Conservation (phyloP, 495 filamentous ascomycete species). For the Staphylotrichum tortipilum region DNA sequence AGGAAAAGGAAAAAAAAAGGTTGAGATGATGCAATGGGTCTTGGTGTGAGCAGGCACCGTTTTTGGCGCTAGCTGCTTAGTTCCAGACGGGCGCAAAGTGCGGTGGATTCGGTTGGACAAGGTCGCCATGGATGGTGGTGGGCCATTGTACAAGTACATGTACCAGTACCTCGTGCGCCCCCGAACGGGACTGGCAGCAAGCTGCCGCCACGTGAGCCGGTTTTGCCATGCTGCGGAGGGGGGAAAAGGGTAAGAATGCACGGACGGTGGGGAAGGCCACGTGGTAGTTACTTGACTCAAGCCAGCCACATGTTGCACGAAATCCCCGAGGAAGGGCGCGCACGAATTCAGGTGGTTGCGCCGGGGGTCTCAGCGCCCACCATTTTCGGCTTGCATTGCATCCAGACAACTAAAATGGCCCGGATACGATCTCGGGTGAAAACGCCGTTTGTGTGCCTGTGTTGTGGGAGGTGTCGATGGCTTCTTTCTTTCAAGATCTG, state of each 20-base stretch:
- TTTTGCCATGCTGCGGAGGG: background rate
- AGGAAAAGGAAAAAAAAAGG: background rate
- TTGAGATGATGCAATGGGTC: background rate
- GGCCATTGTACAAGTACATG: too few species aligned
- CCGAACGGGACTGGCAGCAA: background rate
- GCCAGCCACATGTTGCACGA: slow-evolving; percentile 6
- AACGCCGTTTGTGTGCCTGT: too few species aligned
- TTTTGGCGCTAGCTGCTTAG: background rate
- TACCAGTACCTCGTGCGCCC: slow-evolving; percentile 4
- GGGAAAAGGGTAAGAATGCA: background rate
- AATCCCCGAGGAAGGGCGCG: background rate
- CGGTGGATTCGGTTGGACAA: background rate
- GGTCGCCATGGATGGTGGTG: too few species aligned
- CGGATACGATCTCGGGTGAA: background rate
- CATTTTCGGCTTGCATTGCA: background rate
- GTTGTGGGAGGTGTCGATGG: too few species aligned
- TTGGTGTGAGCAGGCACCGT: background rate
- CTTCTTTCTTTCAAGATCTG: too few species aligned
- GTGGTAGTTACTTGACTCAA: too few species aligned
- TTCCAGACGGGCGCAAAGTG: background rate
- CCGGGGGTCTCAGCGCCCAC: background rate
- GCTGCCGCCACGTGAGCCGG: slow-evolving; percentile 9
- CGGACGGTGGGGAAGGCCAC: slow-evolving; percentile 5
- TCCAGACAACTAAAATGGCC: background rate
- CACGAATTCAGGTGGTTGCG: slow-evolving; percentile 4